These are phyloP conservation scores for Thalassiosira profunda DNA, from an alignment of 108 stramenopile species.

Conservation along the genomic window DNA sequence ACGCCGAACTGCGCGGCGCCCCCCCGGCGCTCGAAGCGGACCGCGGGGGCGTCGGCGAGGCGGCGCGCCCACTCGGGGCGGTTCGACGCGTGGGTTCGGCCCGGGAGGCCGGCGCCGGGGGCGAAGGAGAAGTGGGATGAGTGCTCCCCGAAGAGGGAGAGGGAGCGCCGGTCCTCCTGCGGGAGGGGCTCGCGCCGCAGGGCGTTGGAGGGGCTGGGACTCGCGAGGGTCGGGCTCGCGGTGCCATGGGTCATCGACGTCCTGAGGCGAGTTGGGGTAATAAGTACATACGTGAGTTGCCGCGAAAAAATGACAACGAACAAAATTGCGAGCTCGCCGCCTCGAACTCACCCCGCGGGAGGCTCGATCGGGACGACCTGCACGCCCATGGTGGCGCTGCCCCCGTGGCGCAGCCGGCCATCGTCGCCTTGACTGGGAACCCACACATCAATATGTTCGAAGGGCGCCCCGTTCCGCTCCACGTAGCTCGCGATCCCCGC, in stretches of 20 bases:
- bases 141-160: slow-evolving; percentile 85
- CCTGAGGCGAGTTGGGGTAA: slow-evolving; percentile 3
- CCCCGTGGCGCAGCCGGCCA: slow-evolving; percentile 81
- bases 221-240: slow-evolving; percentile 9
- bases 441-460: slow-evolving; percentile 90
- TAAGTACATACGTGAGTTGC: too few relatives aligned
- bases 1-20: slow-evolving; percentile 88
- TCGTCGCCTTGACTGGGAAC: slow-evolving; percentile 55
- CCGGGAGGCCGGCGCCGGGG: slow-evolving; percentile 87
- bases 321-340: slow-evolving; percentile 10
- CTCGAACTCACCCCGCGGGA: too few relatives aligned
- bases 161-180: slow-evolving; percentile 60
- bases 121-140: slow-evolving; percentile 89
- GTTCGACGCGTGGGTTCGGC: slow-evolving; percentile 71
- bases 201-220: slow-evolving; percentile 3
- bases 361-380: too few relatives aligned
- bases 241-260: background rate
- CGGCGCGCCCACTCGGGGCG: slow-evolving; percentile 81
- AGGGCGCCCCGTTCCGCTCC: slow-evolving; percentile 73
- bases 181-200: slow-evolving; percentile 18
- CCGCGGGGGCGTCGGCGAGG: slow-evolving; percentile 68
- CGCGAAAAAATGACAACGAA: too few relatives aligned
- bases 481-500: slow-evolving; percentile 71
- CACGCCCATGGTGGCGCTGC: slow-evolving; percentile 66
- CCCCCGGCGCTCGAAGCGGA: slow-evolving; percentile 85